Evolutionary conservation across 192 early-diverging fungal genomes (phyloP).

Genomic region (Coemansia sp.): DNA sequence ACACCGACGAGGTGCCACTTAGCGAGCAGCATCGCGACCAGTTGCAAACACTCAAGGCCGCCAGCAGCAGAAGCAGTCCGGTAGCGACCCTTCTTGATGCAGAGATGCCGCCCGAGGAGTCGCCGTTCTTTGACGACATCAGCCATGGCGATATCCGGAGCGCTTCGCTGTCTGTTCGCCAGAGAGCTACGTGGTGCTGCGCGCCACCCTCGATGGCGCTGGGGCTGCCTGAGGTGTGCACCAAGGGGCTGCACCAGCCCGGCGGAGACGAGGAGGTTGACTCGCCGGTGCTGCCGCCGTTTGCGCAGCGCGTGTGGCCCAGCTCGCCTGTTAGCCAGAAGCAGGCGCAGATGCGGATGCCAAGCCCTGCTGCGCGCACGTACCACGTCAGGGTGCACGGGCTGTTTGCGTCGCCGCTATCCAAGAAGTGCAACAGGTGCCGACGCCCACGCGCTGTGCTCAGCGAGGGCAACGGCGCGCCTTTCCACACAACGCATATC

Average conservation of each 20-base stretch:
- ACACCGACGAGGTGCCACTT: slow-evolving; percentile 35
- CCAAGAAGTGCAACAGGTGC: not conserved
- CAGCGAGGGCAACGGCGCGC: not conserved
- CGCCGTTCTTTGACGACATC: slow-evolving; percentile 29
- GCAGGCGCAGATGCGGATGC: not conserved
- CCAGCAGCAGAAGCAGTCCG: not conserved
- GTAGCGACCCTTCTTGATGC: slow-evolving; percentile 14
- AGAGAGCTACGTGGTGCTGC: slow-evolving; percentile 20
- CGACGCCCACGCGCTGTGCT: not conserved
- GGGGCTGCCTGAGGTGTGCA: not conserved
- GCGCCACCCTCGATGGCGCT: not conserved
- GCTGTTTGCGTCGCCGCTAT: slow-evolving; percentile 7
- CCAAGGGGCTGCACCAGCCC: not conserved
- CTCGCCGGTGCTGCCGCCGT: not conserved
- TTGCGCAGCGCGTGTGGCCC: not conserved
- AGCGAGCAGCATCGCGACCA: slow-evolving; percentile 21
- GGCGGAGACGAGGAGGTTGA: not conserved
- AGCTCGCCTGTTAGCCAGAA: not conserved
- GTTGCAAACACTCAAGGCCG: slow-evolving; percentile 4
- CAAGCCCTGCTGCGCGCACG: not conserved
- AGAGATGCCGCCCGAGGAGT: slow-evolving; percentile 32
- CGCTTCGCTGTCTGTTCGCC: slow-evolving; percentile 15
- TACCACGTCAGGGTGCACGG: slow-evolving; percentile 17
- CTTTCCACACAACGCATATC: not conserved
- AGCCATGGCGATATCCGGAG: slow-evolving; percentile 11